Base-by-base conservation (phyloP, 257 asterid genomes). In the Linderniella brevidens region DNA sequence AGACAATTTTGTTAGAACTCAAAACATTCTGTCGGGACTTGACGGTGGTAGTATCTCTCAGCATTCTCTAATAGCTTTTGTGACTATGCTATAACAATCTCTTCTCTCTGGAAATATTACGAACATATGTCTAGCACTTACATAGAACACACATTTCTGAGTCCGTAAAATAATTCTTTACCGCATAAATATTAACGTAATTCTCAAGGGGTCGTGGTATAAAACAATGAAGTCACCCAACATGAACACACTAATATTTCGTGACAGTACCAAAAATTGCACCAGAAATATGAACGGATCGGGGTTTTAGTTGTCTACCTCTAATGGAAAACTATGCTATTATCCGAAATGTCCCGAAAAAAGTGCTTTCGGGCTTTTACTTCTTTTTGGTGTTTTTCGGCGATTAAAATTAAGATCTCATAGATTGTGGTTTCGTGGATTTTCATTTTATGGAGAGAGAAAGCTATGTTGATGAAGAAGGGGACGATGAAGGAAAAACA, bases 61-160 rank as follows among this genome's bases (percentile, higher is more conserved):
- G 63, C 73, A 60, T 54, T 73, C 85, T 13, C 75, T 65, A 0
- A 82, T 64, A 36, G 97, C 94, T 73, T 79, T 86, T 38, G 77
- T 66, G 13, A 63, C 45, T 50, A 79, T 56, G n/a, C 67, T 41
- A 49, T 52, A 16, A 46, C 69, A 73, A 54, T 52, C 58, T 52
- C 43, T 69, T 47, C 72, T 69, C 59, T 45, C 94, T 82, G 63
- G 40, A 40, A 47, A 49, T 41, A 46, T 68, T 46, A 8, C 16
- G 49, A 52, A 54, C 18, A 35, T 57, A 4, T 35, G 35, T 8
- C 13, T 2, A 46, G 7, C n/a, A 9, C 8, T 7, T 13, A 12
- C 11, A 4, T 11, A 13, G 10, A 29, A 13, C n/a, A 4, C 8
- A 25, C 13, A 1, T 25, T 25, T 6, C 32, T 6, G 6, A 25